Conservation (phyloP, 805 yeast genomes). For the Kazachstania taianensis region DNA sequence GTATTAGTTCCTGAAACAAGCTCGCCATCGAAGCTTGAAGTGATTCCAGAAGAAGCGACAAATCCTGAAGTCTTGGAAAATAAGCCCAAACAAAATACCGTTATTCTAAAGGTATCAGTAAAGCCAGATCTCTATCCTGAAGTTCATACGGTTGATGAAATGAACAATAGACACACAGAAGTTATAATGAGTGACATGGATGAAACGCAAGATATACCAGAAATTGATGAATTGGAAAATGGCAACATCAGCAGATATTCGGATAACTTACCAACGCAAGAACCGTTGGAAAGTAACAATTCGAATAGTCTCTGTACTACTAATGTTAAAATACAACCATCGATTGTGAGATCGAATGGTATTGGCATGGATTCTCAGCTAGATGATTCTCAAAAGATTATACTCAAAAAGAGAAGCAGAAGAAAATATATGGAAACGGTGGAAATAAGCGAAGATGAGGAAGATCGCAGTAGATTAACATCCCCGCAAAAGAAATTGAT, state of each 20-base stretch:
- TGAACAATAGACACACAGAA: not conserved
- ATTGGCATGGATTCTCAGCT: too few species aligned
- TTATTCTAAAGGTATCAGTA: not conserved
- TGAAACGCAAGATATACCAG: constrained; percentile 4
- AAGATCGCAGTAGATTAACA: constrained; percentile 2
- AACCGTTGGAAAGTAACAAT: not conserved
- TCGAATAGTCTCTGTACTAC: too few species aligned
- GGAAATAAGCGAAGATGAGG: constrained; percentile 6
- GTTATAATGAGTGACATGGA: constrained; percentile 2
- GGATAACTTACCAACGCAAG: not conserved
- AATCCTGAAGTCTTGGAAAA: not conserved
- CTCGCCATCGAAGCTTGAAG: constrained; percentile 10
- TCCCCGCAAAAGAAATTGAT: constrained; percentile 4
- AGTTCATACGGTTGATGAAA: not conserved
- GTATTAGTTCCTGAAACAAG: constrained; percentile 18
- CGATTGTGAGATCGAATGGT: too few species aligned
- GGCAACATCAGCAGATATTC: not conserved
- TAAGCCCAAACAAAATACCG: not conserved
- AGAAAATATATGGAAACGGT: constrained; percentile 5
- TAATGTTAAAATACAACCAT: too few species aligned
- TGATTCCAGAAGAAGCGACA: not conserved
- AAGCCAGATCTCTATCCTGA: not conserved
- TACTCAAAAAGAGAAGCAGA: constrained; percentile 7
- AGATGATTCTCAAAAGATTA: constrained; percentile 15
- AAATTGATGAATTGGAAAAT: constrained; percentile 9